Evolutionary conservation across 192 early-diverging fungal genomes (phyloP).

Genomic region (Phycomyces blakesleeanus): DNA sequence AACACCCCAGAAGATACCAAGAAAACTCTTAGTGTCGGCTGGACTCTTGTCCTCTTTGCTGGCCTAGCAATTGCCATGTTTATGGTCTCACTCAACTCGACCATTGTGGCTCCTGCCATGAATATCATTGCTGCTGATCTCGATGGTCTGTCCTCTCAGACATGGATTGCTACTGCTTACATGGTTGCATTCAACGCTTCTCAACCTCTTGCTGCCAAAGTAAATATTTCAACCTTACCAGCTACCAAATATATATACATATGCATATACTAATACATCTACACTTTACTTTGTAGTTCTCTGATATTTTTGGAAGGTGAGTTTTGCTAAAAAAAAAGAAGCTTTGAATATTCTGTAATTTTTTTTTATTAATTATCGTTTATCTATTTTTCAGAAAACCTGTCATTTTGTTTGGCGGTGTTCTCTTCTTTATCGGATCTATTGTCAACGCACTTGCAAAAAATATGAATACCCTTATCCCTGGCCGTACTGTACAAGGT

Average conservation of each 20-base stretch:
- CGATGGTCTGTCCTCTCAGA: constrained; percentile 15
- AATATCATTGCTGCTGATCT: constrained; percentile 30
- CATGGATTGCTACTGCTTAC: constrained; percentile 36
- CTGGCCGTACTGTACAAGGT: constrained; percentile 57
- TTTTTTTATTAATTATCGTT: too few relatives aligned
- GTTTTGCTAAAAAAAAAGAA: too few relatives aligned
- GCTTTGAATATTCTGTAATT: too few relatives aligned
- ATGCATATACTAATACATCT: too few relatives aligned
- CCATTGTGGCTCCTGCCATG: constrained; percentile 35
- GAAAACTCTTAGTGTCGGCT: too few relatives aligned
- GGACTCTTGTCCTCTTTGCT: not conserved
- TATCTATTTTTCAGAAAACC: constrained; percentile 16
- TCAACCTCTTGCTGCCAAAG: constrained; percentile 29
- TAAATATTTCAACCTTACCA: constrained; percentile 1
- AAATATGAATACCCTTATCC: constrained; percentile 64
- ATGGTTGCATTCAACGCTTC: constrained; percentile 29
- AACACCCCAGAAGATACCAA: too few relatives aligned
- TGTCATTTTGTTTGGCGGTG: constrained; percentile 22
- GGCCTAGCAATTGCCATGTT: constrained; percentile 30
- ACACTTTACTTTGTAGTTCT: constrained; percentile 28
- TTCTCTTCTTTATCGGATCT: constrained; percentile 48
- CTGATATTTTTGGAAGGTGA: constrained; percentile 35
- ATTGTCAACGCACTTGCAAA: constrained; percentile 50
- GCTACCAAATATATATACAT: not conserved
- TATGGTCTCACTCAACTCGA: constrained; percentile 32